phyloP scores from a whole-genome alignment of 371 early-diverging fungal genomes.

The Batkoa obscura region DNA sequence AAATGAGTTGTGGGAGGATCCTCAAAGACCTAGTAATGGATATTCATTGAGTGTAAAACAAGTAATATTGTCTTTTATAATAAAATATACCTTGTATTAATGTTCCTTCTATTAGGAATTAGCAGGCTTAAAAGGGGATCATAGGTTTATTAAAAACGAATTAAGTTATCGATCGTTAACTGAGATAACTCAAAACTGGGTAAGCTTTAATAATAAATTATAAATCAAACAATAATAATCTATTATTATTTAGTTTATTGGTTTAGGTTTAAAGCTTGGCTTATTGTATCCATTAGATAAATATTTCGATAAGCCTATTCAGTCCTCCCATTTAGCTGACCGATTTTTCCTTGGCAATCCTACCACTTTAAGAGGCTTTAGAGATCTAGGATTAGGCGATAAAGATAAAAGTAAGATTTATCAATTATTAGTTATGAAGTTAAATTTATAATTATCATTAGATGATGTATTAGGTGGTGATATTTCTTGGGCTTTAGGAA shows the following conservation, averaged over 20 bases:
- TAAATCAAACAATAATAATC: too few species aligned
- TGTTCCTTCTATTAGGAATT: constrained; percentile 27
- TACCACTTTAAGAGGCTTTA: constrained; percentile 71
- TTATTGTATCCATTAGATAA: constrained; percentile 30
- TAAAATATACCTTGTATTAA: not conserved
- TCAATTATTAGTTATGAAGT: not conserved
- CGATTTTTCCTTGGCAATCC: constrained; percentile 79
- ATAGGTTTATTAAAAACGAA: constrained; percentile 48
- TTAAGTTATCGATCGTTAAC: constrained; percentile 34
- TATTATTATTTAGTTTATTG: constrained; percentile 13
- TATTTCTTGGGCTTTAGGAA: constrained; percentile 50
- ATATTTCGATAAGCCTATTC: constrained; percentile 5
- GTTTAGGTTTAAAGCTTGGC: constrained; percentile 45
- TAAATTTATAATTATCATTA: constrained; percentile 10
- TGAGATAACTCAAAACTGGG: constrained; percentile 25
- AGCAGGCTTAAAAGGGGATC: constrained; percentile 73
- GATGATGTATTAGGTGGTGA: constrained; percentile 80
- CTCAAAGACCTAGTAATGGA: constrained; percentile 55
- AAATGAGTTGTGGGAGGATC: constrained; percentile 56
- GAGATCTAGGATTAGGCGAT: constrained; percentile 71
- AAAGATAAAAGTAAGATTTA: constrained; percentile 37
- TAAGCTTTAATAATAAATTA: constrained; percentile 12
- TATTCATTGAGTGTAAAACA: constrained; percentile 33
- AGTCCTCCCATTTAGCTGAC: constrained; percentile 41
- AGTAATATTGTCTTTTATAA: constrained; percentile 2